Base-by-base conservation (phyloP, 306 rosid genomes). In the Begonia masoniana region DNA sequence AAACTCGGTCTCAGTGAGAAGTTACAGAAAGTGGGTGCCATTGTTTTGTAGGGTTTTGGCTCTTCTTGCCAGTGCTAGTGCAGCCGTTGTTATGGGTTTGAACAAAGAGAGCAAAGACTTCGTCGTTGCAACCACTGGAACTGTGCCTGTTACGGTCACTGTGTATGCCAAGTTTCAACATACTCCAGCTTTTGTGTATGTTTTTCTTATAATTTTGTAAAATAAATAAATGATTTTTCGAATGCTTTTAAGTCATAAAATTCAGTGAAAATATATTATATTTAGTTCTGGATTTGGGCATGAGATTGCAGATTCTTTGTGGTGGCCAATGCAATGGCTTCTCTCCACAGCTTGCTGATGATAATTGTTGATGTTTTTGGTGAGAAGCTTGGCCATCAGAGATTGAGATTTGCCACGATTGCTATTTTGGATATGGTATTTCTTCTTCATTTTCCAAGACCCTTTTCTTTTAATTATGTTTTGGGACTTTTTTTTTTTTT, bases 141-240 rank as follows among this genome's bases (percentile, higher is more conserved):
- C 7, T 62, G 72, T 66, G 26, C 82, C 81, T 0, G 15, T 91
- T 4, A 73, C 41, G 2, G 84, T 70, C 54, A 62, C 73, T 60
- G 13, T 86, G 4, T 49, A 80, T 6, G 96, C 99, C 41, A 77
- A 77, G 68, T 86, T 83, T 55, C 70, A 60, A 2, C 86, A 91
- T 58, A 81, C 68, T 50, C 99, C 99, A 26, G 99, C 96, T 35
- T 81, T 81, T 72, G 79, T 91, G 99, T 91, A 64, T 66, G 84
- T 8, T n/a, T 45, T 12, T 45, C 49, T 5, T 12, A 0, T 10
- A n/a, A 1, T n/a, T 43, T 43, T 43, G 1, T 1, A 0, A 43
- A 1, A 11, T 43, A 43, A 10, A 43, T 43, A 43, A 10, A 11
- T 10, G 13, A n/a, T 45, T 31, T 31, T 31, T 31, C 17, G 50